Base-by-base conservation (phyloP, 805 yeast species). In the Yamadazyma akitaensis region DNA sequence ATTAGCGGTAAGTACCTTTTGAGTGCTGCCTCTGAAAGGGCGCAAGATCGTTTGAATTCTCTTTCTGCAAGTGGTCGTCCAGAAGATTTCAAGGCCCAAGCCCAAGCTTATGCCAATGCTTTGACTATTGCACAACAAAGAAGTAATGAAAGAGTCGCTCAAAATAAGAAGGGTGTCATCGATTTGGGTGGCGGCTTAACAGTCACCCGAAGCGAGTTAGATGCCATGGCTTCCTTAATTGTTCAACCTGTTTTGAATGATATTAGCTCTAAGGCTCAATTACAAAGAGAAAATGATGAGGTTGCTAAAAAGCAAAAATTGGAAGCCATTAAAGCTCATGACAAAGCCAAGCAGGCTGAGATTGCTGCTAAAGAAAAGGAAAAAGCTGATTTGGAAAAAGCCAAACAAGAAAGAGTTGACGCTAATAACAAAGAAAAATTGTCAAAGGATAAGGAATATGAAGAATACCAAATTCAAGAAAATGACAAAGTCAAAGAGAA, bases 121-220 rank as follows among this genome's bases (percentile, higher is more conserved):
- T 75, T 85, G 44, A 82, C 83, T 26, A 68, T 86, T 51, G 97
- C 97, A 2, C 86, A 85, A 61, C 77, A 78, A 51, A 81, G 81
- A 57, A 72, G 77, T 40, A 79, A 77, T 42, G 81, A 79, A 60
- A 77, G 92, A 58, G 59, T 76, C 42, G 59, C 60, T 39, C 55
- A 59, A 41, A 72, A 74, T 51, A 81, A 82, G 53, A 79, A 83
- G 62, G 76, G 76, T 33, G 57, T 65, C 33, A 72, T 89, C 56
- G 76, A 88, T 59, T 68, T 92, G 51, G 99, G 99, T 50, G 96
- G 96, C 51, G 98, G 97, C 2, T 74, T 88, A 48, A 79, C 76
- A 58, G 80, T 92, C 77, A 73, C 86, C 34, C 85, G 77, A 49
- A 77, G 73, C 17, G 97, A 91, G 58, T 79, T 94, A 51, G 85